Evolutionary conservation across 306 rosid genomes (phyloP).

Genomic region (Cucurbita pepo): DNA sequence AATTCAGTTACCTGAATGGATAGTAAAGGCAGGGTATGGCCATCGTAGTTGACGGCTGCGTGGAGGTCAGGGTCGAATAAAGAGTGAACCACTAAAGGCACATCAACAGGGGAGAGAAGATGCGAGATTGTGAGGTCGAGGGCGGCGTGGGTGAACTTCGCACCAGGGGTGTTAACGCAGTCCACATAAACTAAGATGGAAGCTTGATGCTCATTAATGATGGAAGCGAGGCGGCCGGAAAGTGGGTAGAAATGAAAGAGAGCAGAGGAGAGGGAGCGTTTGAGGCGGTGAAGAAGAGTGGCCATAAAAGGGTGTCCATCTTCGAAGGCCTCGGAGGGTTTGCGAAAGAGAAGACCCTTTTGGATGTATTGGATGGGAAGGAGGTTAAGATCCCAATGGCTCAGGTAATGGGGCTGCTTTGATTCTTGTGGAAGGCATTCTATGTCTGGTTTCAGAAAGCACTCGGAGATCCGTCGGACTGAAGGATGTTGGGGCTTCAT

Average conservation of each 20-base stretch:
- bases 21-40: slow-evolving; percentile 33
- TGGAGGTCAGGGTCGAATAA: slow-evolving; percentile 47
- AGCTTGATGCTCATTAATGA: slow-evolving; percentile 9
- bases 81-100: slow-evolving; percentile 30
- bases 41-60: slow-evolving; percentile 38
- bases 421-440: slow-evolving; percentile 1
- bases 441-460: slow-evolving; percentile 14
- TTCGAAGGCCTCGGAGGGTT: slow-evolving; percentile 8
- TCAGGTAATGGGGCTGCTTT: slow-evolving; percentile 13
- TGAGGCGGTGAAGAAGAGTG: slow-evolving; percentile 18
- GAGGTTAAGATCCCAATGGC: slow-evolving; percentile 26
- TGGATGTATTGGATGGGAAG: slow-evolving; percentile 36
- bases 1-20: slow-evolving; percentile 42
- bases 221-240: slow-evolving; percentile 30
- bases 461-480: slow-evolving; percentile 13
- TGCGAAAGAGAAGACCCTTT: slow-evolving; percentile 51
- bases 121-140: slow-evolving; percentile 21
- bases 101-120: slow-evolving; percentile 35
- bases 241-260: slow-evolving; percentile 56
- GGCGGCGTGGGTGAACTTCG: slow-evolving; percentile 29
- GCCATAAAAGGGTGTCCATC: slow-evolving; percentile 1
- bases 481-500: neutral
- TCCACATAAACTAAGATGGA: slow-evolving; percentile 25
- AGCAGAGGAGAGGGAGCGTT: slow-evolving; percentile 33
- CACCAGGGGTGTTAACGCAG: slow-evolving; percentile 20